Percentiles rank a stretch among this genome's conserved stretches.
These are phyloP conservation scores for Nymphaea thermarum DNA, from an alignment of 164 flowering plant species.

Conservation along the genomic window DNA sequence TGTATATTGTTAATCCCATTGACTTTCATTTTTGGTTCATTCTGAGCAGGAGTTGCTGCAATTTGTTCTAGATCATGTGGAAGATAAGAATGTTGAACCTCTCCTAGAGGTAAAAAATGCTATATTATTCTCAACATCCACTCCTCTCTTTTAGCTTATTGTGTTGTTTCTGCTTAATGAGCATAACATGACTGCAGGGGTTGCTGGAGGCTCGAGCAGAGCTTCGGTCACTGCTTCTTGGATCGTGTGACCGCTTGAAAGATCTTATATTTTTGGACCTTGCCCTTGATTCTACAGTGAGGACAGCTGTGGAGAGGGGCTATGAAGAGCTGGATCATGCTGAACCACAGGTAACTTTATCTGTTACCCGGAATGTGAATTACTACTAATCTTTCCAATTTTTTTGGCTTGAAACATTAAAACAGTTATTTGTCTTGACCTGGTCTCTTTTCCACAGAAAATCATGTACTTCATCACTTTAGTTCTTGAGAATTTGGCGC, in stretches of 20 bases:
- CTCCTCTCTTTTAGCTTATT: neutral
- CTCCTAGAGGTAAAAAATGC: constrained; percentile 66
- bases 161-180: neutral
- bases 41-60: constrained; percentile 54
- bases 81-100: constrained; percentile 76
- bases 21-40: no score
- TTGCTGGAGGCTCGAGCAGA: constrained; percentile 91
- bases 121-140: neutral
- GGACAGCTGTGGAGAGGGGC: constrained; percentile 91
- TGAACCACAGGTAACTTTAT: constrained; percentile 60
- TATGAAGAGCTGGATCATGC: constrained; percentile 77
- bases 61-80: constrained; percentile 69
- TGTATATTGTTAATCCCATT: neutral
- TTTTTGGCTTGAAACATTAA: neutral
- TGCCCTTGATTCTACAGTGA: constrained; percentile 88
- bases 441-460: constrained; percentile 48
- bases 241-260: constrained; percentile 53
- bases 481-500: constrained; percentile 82
- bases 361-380: neutral
- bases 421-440: neutral
- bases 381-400: neutral
- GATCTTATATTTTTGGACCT: constrained; percentile 92
- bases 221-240: constrained; percentile 61
- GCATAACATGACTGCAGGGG: constrained; percentile 31
- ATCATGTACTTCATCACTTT: constrained; percentile 71